Evolutionary conservation across 768 basidiomycete species (phyloP), one percentile per base, ranked within the genome.

Genomic region (Suillus discolor): DNA sequence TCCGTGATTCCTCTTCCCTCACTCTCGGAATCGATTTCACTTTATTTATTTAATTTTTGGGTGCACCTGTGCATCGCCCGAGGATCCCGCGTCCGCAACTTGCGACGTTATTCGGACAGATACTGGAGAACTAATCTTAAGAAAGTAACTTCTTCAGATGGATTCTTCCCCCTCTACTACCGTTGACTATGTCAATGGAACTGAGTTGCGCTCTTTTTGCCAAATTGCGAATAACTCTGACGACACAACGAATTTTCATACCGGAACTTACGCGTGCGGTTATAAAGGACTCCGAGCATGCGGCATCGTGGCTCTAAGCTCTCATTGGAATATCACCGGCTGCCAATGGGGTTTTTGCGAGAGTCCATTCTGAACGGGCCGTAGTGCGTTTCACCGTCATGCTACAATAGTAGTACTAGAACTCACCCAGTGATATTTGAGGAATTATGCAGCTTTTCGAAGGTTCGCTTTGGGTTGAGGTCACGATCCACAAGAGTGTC

Each of bases 241-340:
- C 31, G 31, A 36, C 31, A 55, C 31, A 2, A n/a, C 34, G 31
- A 34, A 55, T 36, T 36, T 55, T 55, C 34, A 55, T 55, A 55
- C 54, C 54, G 54, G 54, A 55, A 34, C 54, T 55, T 55, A 55
- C 34, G 54, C 54, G 54, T 55, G 54, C 54, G 53, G 53, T 34
- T 54, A 18, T 9, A 54, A 34, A 20, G 28, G 53, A 6, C 31
- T 8, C 36, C 36, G 36, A 9, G 7, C 36, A 38, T 38, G 36
- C 36, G 36, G 36, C 11, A 38, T 38, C 11, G 18, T 20, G 31
- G 28, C 53, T 34, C 18, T 18, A 34, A 34, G 53, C 31, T 12
- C 18, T 54, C 53, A 54, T 54, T 34, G 18, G 54, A 55, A 34
- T 34, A 34, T 31, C 53, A 36, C 54, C 34, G 34, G 34, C 18